These are phyloP conservation scores for Obelidium mucronatum DNA, from an alignment of 192 early-diverging fungal species.

Conservation along the genomic window DNA sequence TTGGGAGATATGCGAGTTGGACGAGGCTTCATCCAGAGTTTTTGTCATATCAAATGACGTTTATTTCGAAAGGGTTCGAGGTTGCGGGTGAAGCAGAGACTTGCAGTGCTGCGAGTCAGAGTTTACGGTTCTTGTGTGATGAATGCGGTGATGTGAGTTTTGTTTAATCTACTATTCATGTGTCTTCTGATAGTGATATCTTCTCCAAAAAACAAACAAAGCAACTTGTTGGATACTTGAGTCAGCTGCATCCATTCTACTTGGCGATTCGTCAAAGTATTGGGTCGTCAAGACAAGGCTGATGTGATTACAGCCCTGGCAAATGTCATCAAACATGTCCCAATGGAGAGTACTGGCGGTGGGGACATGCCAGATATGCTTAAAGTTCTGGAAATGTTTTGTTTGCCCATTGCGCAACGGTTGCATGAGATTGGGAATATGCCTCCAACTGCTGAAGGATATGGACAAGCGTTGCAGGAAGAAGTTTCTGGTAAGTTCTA, in stretches of 20 bases:
- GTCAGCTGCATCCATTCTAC: slow-evolving; percentile 86
- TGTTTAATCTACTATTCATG: slow-evolving; percentile 19
- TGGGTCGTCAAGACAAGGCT: slow-evolving; percentile 72
- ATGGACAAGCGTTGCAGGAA: slow-evolving; percentile 41
- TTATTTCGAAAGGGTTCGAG: slow-evolving; percentile 90
- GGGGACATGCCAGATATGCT: slow-evolving; percentile 50
- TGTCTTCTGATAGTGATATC: not conserved
- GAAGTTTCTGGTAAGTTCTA: slow-evolving; percentile 37
- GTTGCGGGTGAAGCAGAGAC: slow-evolving; percentile 85
- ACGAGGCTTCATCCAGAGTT: slow-evolving; percentile 86
- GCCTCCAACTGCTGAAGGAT: slow-evolving; percentile 41
- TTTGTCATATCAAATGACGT: slow-evolving; percentile 91
- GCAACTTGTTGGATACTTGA: slow-evolving; percentile 78
- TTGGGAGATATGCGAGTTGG: slow-evolving; percentile 96
- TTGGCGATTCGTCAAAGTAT: slow-evolving; percentile 68
- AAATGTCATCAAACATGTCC: slow-evolving; percentile 84
- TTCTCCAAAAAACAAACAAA: slow-evolving; percentile 21
- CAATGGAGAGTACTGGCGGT: slow-evolving; percentile 43
- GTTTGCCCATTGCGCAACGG: slow-evolving; percentile 73
- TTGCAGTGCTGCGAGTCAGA: slow-evolving; percentile 82
- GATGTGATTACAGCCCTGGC: slow-evolving; percentile 92
- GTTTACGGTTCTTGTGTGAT: slow-evolving; percentile 89
- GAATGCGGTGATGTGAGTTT: slow-evolving; percentile 83
- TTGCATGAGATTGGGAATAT: slow-evolving; percentile 65
- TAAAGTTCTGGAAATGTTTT: slow-evolving; percentile 75